Base-by-base conservation (phyloP, 176 grass and related monocot species). In the Eleusine coracana region DNA sequence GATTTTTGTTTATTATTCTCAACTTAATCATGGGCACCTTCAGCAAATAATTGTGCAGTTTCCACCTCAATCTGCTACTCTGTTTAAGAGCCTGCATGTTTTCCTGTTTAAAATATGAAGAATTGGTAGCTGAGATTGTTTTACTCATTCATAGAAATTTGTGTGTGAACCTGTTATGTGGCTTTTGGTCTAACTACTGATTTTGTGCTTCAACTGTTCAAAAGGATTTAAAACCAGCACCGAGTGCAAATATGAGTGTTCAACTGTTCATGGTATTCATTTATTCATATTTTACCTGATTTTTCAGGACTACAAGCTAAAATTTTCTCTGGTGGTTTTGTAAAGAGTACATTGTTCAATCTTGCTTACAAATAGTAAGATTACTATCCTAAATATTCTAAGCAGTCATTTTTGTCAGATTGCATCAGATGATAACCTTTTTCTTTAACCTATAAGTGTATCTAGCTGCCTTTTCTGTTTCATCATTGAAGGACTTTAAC, bases 331-430 rank as follows among this genome's bases (percentile, higher is more conserved):
- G 93, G 96, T 66, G 91, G 96, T 70, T 58, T 95, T 39, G 29
- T 96, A 84, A 99, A 92, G 89, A 87, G 89, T 20, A 90, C 89
- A 66, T 71, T 99, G 66, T 99, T 99, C 82, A 86, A 83, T 81
- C 66, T 96, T 92, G 89, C 96, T 89, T 99, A 92, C 79, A 88
- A 87, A 89, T 90, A 79, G 96, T 99, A 91, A 99, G 93, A 84
- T 86, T 55, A 39, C 73, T 70, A 27, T 29, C 50, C 7, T 42
- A 58, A 77, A 67, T 56, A 8, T 58, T 64, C 11, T 28, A 41
- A 77, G 63, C 5, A 56, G 13, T 36, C 23, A 28, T 29, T 73
- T 85, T 80, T 1, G 71, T 81, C 51, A 70, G 38, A 77, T 28
- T 60, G 37, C 50, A 31, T 16, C 17, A 18, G 66, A 86, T 86